Conservation (phyloP, 306 rosid species). For the Albizia julibrissin region DNA sequence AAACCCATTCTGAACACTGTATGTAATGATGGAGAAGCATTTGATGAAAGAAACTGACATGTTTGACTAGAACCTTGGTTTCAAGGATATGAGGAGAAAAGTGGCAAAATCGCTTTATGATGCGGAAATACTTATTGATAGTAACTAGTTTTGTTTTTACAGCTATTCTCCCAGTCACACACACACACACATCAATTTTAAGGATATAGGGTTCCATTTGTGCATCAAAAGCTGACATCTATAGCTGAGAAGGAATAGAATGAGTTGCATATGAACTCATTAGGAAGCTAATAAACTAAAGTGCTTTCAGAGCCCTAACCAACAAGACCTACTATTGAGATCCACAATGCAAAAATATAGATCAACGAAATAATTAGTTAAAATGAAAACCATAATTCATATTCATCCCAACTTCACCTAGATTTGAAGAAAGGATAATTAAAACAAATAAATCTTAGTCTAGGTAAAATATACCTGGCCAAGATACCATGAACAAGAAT, state of each 20-base stretch:
- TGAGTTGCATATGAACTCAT: background rate
- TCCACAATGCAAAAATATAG: background rate
- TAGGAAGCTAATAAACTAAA: background rate
- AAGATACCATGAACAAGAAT: constrained; percentile 88
- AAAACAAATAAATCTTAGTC: background rate
- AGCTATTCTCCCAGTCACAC: background rate
- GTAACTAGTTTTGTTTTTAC: background rate
- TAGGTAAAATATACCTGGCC: constrained; percentile 54
- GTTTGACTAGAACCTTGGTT: background rate
- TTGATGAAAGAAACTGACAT: background rate
- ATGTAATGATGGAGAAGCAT: background rate
- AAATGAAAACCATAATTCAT: constrained; percentile 5
- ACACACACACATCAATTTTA: no score
- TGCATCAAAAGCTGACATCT: background rate
- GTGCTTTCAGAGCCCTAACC: background rate
- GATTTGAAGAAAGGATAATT: constrained; percentile 12
- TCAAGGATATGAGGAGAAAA: background rate
- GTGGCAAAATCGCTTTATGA: background rate
- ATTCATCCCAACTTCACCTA: constrained; percentile 3
- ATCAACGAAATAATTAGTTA: background rate
- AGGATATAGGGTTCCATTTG: background rate
- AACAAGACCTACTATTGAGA: background rate
- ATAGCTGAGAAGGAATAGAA: background rate
- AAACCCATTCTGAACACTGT: background rate
- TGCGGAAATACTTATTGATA: background rate